phyloP scores from a whole-genome alignment of 768 basidiomycete genomes.

The Podaxis sp. region DNA sequence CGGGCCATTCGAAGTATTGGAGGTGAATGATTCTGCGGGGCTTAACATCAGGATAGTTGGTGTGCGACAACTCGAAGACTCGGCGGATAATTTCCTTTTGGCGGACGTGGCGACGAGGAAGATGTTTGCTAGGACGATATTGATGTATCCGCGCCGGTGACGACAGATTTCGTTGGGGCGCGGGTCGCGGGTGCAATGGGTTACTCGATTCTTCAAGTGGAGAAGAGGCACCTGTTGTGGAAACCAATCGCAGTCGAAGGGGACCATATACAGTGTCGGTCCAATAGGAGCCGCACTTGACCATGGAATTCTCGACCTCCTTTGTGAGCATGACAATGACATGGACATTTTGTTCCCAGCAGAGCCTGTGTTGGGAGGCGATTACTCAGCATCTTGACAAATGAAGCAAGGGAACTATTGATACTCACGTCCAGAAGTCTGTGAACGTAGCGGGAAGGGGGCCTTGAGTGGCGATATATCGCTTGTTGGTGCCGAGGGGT shows the following conservation, averaged over 20 bases:
- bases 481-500: conserved; percentile 75
- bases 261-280: conserved; percentile 67
- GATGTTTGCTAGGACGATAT: conserved; percentile 20
- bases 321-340: conserved; percentile 97
- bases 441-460: conserved; percentile 85
- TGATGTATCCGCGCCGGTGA: conserved; percentile 21
- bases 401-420: background rate
- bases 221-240: conserved; percentile 32
- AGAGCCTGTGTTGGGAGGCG: conserved; percentile 48
- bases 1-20: conserved; percentile 95
- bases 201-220: conserved; percentile 23
- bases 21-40: conserved; percentile 78
- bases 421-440: conserved; percentile 91
- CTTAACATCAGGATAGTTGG: conserved; percentile 54
- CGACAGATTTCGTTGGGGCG: conserved; percentile 11
- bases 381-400: background rate
- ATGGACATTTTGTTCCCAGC: conserved; percentile 93
- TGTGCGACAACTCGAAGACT: conserved; percentile 68
- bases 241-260: conserved; percentile 54
- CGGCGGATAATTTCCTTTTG: conserved; percentile 47
- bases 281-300: conserved; percentile 96
- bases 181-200: conserved; percentile 30
- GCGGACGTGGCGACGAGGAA: background rate
- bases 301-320: conserved; percentile 81
- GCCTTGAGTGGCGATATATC: conserved; percentile 96